These are phyloP conservation scores for Solanum stenotomum DNA, from an alignment of 257 asterid species.

Conservation along the genomic window DNA sequence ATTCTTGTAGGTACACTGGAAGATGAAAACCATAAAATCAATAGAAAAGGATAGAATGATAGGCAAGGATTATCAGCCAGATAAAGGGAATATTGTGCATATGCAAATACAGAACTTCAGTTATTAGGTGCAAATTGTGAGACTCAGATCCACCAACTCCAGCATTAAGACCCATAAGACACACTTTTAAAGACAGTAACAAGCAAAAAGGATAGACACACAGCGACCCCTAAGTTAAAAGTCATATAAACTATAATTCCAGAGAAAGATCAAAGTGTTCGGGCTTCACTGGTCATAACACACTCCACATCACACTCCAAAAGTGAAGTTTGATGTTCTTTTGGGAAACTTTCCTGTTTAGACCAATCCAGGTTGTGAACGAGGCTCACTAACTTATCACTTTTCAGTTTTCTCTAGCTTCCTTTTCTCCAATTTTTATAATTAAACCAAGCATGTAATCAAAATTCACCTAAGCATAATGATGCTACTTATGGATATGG, in stretches of 20 bases:
- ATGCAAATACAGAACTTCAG: not conserved
- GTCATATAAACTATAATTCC: not conserved
- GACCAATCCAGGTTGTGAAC: not conserved
- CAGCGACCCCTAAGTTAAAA: not conserved
- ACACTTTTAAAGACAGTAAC: not conserved
- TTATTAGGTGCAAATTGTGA: not conserved
- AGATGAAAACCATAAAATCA: not conserved
- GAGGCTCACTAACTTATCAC: not conserved
- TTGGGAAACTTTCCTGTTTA: not conserved
- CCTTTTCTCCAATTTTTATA: not conserved
- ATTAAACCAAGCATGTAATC: not conserved
- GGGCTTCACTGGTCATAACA: not conserved
- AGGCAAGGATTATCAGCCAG: not conserved
- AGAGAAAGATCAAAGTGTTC: not conserved
- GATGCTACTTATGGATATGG: not conserved
- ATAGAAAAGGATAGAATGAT: not conserved
- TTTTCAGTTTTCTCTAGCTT: not conserved
- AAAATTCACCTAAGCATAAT: not conserved
- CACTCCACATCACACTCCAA: not conserved
- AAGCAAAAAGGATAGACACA: not conserved
- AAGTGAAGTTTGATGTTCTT: not conserved
- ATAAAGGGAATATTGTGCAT: not conserved
- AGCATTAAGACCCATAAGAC: not conserved
- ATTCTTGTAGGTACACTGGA: not conserved
- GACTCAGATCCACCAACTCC: not conserved